phyloP scores from a whole-genome alignment of 169 alveolate genomes.

The Cryptosporidium parvum region DNA sequence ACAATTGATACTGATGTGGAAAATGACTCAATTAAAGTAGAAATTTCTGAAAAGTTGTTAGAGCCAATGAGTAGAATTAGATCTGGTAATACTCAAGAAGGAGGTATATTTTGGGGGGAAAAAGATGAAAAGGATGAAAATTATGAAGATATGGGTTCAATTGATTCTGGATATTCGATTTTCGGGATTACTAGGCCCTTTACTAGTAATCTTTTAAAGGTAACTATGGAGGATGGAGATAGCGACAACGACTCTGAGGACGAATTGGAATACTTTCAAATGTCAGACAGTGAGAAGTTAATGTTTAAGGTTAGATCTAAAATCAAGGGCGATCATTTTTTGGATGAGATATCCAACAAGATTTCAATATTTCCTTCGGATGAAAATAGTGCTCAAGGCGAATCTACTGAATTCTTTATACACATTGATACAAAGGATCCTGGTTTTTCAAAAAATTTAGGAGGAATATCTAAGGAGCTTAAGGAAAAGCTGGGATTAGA shows the following conservation, averaged over 20 bases:
- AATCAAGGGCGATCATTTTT: neutral
- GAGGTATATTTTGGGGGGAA: conserved; percentile 4
- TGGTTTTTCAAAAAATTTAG: neutral
- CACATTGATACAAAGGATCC: conserved; percentile 15
- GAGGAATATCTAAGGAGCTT: neutral
- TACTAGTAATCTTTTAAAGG: neutral
- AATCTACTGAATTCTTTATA: neutral
- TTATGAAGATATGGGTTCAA: neutral
- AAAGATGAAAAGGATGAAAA: neutral
- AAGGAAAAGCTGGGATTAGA: conserved; percentile 4
- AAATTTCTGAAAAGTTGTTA: neutral
- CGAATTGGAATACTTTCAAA: conserved; percentile 26
- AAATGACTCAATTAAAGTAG: neutral
- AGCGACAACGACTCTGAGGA: conserved; percentile 52
- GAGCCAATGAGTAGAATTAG: neutral
- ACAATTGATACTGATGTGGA: neutral
- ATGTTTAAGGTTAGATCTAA: conserved; percentile 5
- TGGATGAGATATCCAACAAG: conserved; percentile 2
- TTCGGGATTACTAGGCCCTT: neutral
- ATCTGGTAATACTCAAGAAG: neutral
- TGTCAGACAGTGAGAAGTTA: conserved; percentile 32
- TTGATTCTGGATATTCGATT: neutral
- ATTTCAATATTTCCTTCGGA: neutral
- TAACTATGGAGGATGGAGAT: conserved; percentile 49
- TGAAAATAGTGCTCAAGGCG: neutral